A percentile compares a stretch with the other conserved stretches of the same genome.
Evolutionary conservation across 164 flowering plant genomes (phyloP).

Genomic region (Vitis labrusca): DNA sequence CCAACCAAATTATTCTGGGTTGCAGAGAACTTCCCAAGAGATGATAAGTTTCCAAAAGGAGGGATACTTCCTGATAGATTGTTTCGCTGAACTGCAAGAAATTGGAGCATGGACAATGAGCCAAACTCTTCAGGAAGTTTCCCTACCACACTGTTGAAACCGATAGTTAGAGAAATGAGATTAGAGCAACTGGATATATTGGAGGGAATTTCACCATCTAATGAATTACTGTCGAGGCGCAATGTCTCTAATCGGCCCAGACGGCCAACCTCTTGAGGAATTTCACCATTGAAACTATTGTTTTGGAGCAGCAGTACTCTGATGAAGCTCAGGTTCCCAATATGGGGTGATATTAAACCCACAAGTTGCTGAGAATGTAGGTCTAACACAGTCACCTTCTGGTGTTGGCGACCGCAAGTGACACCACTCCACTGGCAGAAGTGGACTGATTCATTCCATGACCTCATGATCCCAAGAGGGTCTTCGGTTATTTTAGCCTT

Average conservation of each 20-base stretch:
- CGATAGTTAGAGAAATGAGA: conserved; percentile 1
- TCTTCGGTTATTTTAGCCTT: conserved; percentile 16
- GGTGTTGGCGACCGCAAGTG: conserved; percentile 17
- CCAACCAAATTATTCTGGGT: conserved; percentile 3
- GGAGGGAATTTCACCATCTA: conserved; percentile 20
- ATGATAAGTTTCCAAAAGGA: conserved; percentile 19
- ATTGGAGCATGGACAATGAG: conserved; percentile 14
- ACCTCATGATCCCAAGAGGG: conserved; percentile 7
- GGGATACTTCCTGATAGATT: conserved; percentile 21
- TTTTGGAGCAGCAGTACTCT: conserved; percentile 9
- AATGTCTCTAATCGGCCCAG: conserved; percentile 9
- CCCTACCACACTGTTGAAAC: conserved; percentile 13
- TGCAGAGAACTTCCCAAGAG: neutral
- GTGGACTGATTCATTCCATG: conserved; percentile 26
- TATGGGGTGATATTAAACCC: conserved; percentile 19
- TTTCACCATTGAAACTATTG: conserved; percentile 20
- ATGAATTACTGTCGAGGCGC: neutral
- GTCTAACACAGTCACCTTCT: conserved; percentile 21
- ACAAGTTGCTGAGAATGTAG: neutral
- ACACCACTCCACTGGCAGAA: conserved; percentile 34
- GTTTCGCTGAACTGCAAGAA: neutral
- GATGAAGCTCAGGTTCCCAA: conserved; percentile 32
- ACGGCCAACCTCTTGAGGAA: conserved; percentile 27
- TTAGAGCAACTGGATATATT: conserved; percentile 21
- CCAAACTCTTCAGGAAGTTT: conserved; percentile 19